These are phyloP conservation scores for Phalaenopsis hybrid DNA, from an alignment of 116 monocot species.

Conservation along the genomic window DNA sequence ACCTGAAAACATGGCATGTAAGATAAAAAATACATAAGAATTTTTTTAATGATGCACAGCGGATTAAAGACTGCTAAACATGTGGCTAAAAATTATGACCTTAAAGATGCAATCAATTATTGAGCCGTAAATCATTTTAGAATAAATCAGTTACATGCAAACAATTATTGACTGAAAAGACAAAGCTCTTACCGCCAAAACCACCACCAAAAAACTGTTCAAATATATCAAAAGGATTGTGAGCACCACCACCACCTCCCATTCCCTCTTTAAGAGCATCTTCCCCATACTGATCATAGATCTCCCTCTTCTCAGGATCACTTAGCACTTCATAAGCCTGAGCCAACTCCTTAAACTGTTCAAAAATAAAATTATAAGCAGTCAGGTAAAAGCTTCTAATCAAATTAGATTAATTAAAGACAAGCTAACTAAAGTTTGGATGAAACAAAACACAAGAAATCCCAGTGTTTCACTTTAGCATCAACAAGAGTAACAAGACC, in stretches of 20 bases:
- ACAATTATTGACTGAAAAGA: background rate
- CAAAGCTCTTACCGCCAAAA: slow-evolving; percentile 33
- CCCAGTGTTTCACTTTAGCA: background rate
- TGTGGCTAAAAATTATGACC: too few species aligned
- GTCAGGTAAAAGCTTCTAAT: background rate
- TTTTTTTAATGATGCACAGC: too few species aligned
- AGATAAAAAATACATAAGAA: background rate
- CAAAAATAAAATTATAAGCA: background rate
- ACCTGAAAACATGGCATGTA: slow-evolving; percentile 24
- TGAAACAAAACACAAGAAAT: background rate
- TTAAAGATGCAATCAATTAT: too few species aligned
- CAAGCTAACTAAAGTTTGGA: background rate
- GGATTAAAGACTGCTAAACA: too few species aligned
- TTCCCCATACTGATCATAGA: slow-evolving; percentile 92
- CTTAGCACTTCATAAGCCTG: slow-evolving; percentile 87
- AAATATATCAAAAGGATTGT: slow-evolving; percentile 81
- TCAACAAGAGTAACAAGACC: background rate
- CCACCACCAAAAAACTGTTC: slow-evolving; percentile 59
- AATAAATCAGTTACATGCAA: background rate
- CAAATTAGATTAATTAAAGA: background rate
- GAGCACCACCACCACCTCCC: slow-evolving; percentile 51
- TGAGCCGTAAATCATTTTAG: too few species aligned
- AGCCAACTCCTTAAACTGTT: slow-evolving; percentile 82
- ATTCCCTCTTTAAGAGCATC: slow-evolving; percentile 84
- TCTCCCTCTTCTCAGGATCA: slow-evolving; percentile 73